These are phyloP conservation scores for Populus ilicifolia DNA, from an alignment of 345 rosid species.

Conservation along the genomic window DNA sequence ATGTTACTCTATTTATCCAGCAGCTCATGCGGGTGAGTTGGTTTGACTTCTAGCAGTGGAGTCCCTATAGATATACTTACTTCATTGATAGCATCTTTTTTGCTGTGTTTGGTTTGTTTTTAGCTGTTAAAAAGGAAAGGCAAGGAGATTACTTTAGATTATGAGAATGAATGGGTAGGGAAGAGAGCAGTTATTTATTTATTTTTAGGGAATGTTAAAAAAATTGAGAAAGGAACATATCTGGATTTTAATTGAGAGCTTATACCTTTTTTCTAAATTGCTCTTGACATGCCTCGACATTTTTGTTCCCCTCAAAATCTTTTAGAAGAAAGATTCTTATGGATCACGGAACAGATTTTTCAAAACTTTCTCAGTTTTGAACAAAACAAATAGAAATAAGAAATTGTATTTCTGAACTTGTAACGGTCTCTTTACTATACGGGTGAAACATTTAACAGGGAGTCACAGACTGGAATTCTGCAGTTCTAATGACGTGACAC, in stretches of 20 bases:
- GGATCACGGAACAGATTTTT: not conserved
- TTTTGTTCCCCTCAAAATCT: not conserved
- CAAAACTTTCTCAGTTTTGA: not conserved
- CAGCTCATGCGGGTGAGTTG: conserved; percentile 92
- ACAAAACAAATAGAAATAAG: not conserved
- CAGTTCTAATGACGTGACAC: not conserved
- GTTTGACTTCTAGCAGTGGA: not conserved
- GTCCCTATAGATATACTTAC: not conserved
- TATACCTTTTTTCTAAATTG: not conserved
- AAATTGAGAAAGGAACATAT: not conserved
- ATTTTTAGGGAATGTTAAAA: not conserved
- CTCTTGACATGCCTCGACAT: not conserved
- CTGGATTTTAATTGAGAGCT: not conserved
- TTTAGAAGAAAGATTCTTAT: not conserved
- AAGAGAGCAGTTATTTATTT: not conserved
- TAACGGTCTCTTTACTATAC: not conserved
- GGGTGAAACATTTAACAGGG: not conserved
- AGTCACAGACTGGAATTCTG: not conserved
- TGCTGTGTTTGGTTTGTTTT: not conserved
- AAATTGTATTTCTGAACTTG: not conserved
- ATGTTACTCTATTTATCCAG: conserved; percentile 82
- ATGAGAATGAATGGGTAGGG: not conserved
- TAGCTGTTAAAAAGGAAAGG: not conserved
- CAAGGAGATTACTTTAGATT: not conserved
- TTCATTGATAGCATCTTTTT: not conserved